These are phyloP conservation scores for Vigna reflexopilosa DNA, from an alignment of 306 rosid genomes.

Conservation along the genomic window DNA sequence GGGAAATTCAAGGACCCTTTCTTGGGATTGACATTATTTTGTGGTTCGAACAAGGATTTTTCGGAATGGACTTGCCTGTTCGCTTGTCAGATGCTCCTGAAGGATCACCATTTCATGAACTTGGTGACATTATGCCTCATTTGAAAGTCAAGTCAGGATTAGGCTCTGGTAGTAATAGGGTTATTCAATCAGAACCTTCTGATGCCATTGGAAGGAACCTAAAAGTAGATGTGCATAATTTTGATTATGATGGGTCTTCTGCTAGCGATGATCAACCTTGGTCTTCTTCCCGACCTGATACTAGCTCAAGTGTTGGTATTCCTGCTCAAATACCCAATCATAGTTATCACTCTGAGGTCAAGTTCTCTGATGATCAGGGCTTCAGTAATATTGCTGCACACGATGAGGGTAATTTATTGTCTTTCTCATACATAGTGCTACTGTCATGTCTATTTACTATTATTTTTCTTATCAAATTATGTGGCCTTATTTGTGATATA, in stretches of 20 bases:
- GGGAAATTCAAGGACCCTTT: conserved; percentile 72
- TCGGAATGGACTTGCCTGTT: conserved; percentile 66
- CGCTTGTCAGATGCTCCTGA: conserved; percentile 69
- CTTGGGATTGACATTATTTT: conserved; percentile 73
- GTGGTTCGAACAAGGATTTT: conserved; percentile 82
- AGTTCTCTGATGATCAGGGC: conserved; percentile 51
- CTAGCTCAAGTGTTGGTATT: conserved; percentile 44
- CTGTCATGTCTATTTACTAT: conserved; percentile 22
- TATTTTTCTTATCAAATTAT: conserved; percentile 17
- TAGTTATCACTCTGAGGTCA: conserved; percentile 52
- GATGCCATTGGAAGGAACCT: conserved; percentile 57
- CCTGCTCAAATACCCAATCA: conserved; percentile 49
- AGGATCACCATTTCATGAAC: conserved; percentile 67
- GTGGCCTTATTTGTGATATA: conserved; percentile 7
- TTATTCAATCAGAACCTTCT: conserved; percentile 51
- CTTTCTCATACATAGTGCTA: conserved; percentile 19
- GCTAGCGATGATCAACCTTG: conserved; percentile 51
- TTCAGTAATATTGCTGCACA: conserved; percentile 50
- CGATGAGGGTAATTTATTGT: conserved; percentile 60
- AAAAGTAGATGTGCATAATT: conserved; percentile 45
- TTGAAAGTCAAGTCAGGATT: conserved; percentile 52
- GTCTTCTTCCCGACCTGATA: conserved; percentile 54
- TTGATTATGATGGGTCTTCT: conserved; percentile 50
- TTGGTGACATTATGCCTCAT: conserved; percentile 72
- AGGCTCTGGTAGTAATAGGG: conserved; percentile 49